Evolutionary conservation across 1,284 basidiomycete genomes (phyloP), one percentile per base, ranked within the genome.

Genomic region (Fomitopsis schrenkii): DNA sequence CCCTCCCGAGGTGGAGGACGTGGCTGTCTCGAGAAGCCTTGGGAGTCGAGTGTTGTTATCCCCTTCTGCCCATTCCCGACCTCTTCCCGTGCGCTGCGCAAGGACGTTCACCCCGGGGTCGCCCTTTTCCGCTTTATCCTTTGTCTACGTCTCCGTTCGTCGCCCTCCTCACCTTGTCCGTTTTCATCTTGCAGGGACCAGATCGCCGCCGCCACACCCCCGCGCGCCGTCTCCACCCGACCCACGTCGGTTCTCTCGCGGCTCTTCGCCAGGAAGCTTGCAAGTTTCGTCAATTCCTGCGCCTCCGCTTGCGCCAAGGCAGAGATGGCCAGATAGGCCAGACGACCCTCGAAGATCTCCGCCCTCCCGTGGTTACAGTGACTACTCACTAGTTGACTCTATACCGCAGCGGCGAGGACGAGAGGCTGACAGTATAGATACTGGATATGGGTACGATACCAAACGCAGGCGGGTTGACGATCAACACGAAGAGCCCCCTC

Each of bases 81-180:
- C 71, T 77, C 68, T 75, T 78, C 76, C 77, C 74, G 73, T 76
- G 72, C 72, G 77, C 80, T 77, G 82, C 78, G 74, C 77, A 77
- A 76, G 78, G 81, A 81, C 80, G 78, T 79, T 83, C 78, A 81
- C 80, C 75, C 79, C 83, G 80, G 83, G 81, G n/a, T 71, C 71
- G 66, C 76, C 72, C 62, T 71, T 63, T 74, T 63, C 66, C 66
- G 66, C 66, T 71, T 68, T 71, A 72, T 72, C 74, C 68, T 77
- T 68, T 71, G 68, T 71, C 72, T 72, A 74, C 68, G 77, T 68
- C 71, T 59, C 68, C 62, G 67, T 65, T 70, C 69, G 73, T 75
- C 76, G 73, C 64, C 67, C 66, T 70, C 62, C 70, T 65, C 68
- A 70, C 67, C 71, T 69, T 72, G 74, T 67, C 72, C 67, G 70